Conservation (phyloP, 139 green algal species). For the Eudorina sp. region DNA sequence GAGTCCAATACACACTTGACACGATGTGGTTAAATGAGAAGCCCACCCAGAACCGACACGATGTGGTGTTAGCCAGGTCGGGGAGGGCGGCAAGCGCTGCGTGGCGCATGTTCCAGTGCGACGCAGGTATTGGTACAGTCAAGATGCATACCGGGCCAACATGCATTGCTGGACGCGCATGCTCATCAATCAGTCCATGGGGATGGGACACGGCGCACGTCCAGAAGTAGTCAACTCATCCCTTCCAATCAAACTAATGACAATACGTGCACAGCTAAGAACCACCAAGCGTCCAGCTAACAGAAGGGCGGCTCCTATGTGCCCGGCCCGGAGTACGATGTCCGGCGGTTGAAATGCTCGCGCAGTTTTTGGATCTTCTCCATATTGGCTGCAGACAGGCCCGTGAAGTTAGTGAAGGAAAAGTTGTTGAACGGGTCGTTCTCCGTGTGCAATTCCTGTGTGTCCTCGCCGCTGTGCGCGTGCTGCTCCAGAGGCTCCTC, state of each 20-base stretch:
- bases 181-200: too few relatives aligned
- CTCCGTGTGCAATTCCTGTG: slow-evolving; percentile 1
- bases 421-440: slow-evolving; percentile 62
- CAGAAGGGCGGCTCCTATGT: not conserved
- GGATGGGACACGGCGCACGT: too few relatives aligned
- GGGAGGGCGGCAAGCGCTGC: not conserved
- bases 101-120: slow-evolving; percentile 32
- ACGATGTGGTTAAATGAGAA: too few relatives aligned
- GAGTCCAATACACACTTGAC: too few relatives aligned
- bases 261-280: not conserved
- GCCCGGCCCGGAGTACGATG: slow-evolving; percentile 19
- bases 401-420: slow-evolving; percentile 61
- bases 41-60: too few relatives aligned
- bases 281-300: not conserved
- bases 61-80: not conserved
- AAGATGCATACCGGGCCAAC: not conserved
- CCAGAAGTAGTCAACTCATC: too few relatives aligned
- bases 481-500: not conserved
- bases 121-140: not conserved
- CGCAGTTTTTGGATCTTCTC: slow-evolving; percentile 60
- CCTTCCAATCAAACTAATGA: not conserved
- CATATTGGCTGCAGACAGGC: slow-evolving; percentile 56
- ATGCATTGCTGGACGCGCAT: too few relatives aligned
- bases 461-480: slow-evolving; percentile 12
- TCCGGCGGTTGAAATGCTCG: slow-evolving; percentile 45